Evolutionary conservation across 2,329 filamentous ascomycete genomes (phyloP).

Genomic region (Alternaria gaisen): DNA sequence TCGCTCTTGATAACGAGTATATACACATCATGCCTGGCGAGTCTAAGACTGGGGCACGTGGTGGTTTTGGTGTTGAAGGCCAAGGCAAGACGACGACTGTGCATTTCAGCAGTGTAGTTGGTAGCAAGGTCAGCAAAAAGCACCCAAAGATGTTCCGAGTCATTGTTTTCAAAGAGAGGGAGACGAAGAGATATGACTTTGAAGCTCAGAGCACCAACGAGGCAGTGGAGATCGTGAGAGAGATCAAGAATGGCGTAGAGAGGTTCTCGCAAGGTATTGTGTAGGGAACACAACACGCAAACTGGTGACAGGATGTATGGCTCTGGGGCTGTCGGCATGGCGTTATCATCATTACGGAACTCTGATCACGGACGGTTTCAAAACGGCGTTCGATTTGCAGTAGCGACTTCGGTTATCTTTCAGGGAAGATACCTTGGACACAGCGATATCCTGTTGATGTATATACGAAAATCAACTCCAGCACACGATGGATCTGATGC

Average conservation of each 20-base stretch:
- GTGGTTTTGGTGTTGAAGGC: conserved; percentile 27
- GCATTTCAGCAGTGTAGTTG: conserved; percentile 82
- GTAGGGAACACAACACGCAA: conserved; percentile 6
- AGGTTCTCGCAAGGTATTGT: conserved; percentile 65
- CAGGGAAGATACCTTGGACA: conserved; percentile 1
- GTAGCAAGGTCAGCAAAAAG: conserved; percentile 80
- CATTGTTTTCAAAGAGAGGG: conserved; percentile 77
- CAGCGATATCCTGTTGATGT: conserved; percentile 1
- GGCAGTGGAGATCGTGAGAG: conserved; percentile 79
- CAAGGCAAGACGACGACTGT: conserved; percentile 79
- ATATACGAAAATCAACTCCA: background rate
- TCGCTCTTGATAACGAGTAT: conserved; percentile 86
- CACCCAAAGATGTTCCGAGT: conserved; percentile 84
- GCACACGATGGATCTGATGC: background rate
- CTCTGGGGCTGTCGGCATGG: background rate
- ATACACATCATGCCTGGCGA: conserved; percentile 79
- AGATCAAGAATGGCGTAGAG: conserved; percentile 79
- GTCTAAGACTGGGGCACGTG: conserved; percentile 59
- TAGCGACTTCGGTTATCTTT: background rate
- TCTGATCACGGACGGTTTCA: background rate
- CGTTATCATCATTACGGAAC: background rate
- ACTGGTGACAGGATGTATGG: background rate
- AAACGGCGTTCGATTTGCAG: background rate
- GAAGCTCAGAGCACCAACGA: conserved; percentile 77
- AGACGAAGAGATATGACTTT: conserved; percentile 85